Evolutionary conservation across 768 basidiomycete species (phyloP).

Genomic region (Hericium rajendrae): DNA sequence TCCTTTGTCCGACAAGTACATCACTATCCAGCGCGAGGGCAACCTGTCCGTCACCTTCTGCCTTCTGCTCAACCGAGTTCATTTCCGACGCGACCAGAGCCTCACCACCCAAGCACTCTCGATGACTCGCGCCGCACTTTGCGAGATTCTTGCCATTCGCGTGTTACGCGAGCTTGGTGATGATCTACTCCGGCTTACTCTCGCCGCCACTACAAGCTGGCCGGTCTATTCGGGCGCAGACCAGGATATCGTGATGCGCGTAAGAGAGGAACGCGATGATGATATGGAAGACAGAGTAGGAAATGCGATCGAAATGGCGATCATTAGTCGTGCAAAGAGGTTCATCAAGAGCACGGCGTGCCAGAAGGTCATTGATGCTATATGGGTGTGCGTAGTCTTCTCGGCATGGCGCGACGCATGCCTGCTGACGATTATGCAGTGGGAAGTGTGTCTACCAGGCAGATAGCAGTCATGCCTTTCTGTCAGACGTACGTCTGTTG

Average conservation of each 20-base stretch:
- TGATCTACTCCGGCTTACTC: conserved; percentile 56
- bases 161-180: conserved; percentile 65
- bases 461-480: conserved; percentile 77
- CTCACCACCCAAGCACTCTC: conserved; percentile 64
- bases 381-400: conserved; percentile 51
- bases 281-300: conserved; percentile 75
- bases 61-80: conserved; percentile 76
- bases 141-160: conserved; percentile 83
- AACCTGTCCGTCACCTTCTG: conserved; percentile 87
- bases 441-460: conserved; percentile 90
- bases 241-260: conserved; percentile 42
- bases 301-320: conserved; percentile 90
- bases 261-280: conserved; percentile 49
- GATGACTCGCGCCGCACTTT: conserved; percentile 66
- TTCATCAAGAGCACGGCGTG: conserved; percentile 87
- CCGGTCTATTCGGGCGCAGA: conserved; percentile 72
- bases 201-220: conserved; percentile 74
- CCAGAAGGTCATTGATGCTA: conserved; percentile 82
- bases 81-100: conserved; percentile 74
- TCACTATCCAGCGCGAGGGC: conserved; percentile 53
- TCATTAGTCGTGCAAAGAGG: conserved; percentile 74
- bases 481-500: conserved; percentile 62
- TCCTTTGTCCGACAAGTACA: conserved; percentile 83
- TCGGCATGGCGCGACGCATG: conserved; percentile 9
- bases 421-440: conserved; percentile 26